These are phyloP conservation scores for Sisymbrium irio DNA, from an alignment of 345 rosid species.

Conservation along the genomic window DNA sequence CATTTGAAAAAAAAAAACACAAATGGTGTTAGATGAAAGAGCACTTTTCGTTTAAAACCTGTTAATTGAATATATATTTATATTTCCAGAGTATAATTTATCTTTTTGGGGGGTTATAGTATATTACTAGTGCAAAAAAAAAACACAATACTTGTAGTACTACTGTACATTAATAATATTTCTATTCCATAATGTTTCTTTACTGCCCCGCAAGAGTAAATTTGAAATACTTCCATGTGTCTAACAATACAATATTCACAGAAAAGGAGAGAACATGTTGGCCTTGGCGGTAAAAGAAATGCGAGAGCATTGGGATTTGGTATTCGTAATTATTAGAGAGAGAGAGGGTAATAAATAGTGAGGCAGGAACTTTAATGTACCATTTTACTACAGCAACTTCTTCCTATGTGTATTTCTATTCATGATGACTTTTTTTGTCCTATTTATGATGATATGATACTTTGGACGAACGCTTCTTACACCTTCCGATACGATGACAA, in stretches of 20 bases:
- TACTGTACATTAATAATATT: not conserved
- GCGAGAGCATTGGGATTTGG: constrained; percentile 32
- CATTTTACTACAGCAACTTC: constrained; percentile 6
- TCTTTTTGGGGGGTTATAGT: not conserved
- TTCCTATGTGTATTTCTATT: constrained; percentile 8
- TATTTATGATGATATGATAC: constrained; percentile 16
- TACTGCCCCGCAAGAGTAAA: not conserved
- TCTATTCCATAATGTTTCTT: not conserved
- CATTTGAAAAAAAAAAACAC: not conserved
- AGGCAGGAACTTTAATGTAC: constrained; percentile 25
- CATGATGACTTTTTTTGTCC: not conserved
- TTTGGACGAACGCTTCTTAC: constrained; percentile 27
- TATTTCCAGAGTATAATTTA: not conserved
- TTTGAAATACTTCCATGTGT: not conserved
- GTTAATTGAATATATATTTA: not conserved
- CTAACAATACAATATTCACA: not conserved
- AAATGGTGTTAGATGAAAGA: not conserved
- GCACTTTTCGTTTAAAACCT: not conserved
- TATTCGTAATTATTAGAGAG: constrained; percentile 26
- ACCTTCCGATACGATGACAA: not conserved
- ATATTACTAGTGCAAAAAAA: not conserved
- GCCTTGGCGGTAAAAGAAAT: constrained; percentile 32
- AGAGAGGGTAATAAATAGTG: constrained; percentile 27
- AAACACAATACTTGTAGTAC: not conserved
- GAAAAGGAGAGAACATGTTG: not conserved